Base-by-base conservation (phyloP, 1,139 yeast genomes). In the Williopsis jadinii region DNA sequence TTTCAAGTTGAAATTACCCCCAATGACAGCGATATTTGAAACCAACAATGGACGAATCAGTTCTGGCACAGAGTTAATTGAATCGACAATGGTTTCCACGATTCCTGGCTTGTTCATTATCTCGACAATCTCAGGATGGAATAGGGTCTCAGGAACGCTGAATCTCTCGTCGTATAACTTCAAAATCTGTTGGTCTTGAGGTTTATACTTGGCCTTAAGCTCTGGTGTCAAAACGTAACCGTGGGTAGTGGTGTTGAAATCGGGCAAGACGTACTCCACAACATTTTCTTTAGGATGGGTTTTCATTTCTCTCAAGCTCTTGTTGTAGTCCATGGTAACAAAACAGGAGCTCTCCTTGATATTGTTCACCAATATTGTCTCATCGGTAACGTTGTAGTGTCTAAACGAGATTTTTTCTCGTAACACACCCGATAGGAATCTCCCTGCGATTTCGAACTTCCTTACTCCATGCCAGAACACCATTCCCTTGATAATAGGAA, bases 381-480 rank as follows among this genome's bases (percentile, higher is more conserved):
- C 98, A 47, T 90, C 97, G 59, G 86, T 80, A 55, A 94, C 90
- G 57, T 94, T 94, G 62, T 90, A 92, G 64, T 94, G 95, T 44
- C 97, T 72, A 58, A 85, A 92, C 3, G 97, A 87, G 12, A 92
- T 76, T 35, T 86, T 70, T 55, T 92, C 98, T 47, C 88, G 71
- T 39, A 94, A 63, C 41, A 84, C 75, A 9, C 96, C 95, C 42
- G 87, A 86, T 44, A 94, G 64, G 41, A 86, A 67, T 43, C 86
- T 75, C 0, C 99, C 99, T 1, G 95, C 98, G 35, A 94, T 76
- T 36, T 66, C 71, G 13, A 66, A 50, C 50, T 87, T 81, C 49
- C 78, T 75, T 3, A 86, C 81, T 0, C 92, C 96, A 35, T 76
- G 75, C 79, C 90, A 83, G 55, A 79, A 76, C 0, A 87, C 84